Base-by-base conservation (phyloP, 2,329 filamentous ascomycete species). In the Aspergillus pseudoviridinutans region DNA sequence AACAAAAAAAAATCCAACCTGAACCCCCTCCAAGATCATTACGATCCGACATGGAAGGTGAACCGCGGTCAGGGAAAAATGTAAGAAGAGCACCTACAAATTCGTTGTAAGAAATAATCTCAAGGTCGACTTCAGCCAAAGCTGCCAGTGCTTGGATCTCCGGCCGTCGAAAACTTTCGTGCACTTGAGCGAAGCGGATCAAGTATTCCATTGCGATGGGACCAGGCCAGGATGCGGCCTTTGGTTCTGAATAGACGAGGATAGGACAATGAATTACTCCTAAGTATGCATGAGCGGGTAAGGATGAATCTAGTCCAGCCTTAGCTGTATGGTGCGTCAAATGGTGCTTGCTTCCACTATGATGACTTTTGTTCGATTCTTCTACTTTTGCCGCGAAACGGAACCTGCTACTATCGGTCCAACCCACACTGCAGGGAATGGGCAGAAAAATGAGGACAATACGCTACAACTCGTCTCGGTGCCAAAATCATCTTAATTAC, bases 161-260 rank as follows among this genome's bases (percentile, higher is more conserved):
- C 3, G 92, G 85, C 56, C 86, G 80, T 42, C 93, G 88, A 72
- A 99, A 99, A n/a, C 85, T 88, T 78, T 97, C 91, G 73, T 97
- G 92, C 58, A 84, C 81, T 75, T 97, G 94, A 49, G 88, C 89
- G 71, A 97, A 92, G 66, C 93, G 90, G 62, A 99, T 87, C 59
- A 99, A 82, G 70, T 90, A 97, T 61, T 95, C 85, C 85, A 83
- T 84, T 51, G n/a, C 3, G 24, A 47, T 24, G 22, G 53, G 46
- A 49, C 27, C 38, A 51, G 29, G 42, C 51, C 50, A 24, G 53
- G 47, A 35, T 54, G 32, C 25, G 50, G 49, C 32, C 32, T 32
- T 28, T 38, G 22, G n/a, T 51, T 46, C 50, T 32, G 8, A 49
- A 17, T 29, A 38, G 20, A 35, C 17, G 6, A 49, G 10, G 9